These are phyloP conservation scores for Phaeosphaeriaceae sp. DNA, from an alignment of 2,329 filamentous ascomycete genomes.

Conservation along the genomic window DNA sequence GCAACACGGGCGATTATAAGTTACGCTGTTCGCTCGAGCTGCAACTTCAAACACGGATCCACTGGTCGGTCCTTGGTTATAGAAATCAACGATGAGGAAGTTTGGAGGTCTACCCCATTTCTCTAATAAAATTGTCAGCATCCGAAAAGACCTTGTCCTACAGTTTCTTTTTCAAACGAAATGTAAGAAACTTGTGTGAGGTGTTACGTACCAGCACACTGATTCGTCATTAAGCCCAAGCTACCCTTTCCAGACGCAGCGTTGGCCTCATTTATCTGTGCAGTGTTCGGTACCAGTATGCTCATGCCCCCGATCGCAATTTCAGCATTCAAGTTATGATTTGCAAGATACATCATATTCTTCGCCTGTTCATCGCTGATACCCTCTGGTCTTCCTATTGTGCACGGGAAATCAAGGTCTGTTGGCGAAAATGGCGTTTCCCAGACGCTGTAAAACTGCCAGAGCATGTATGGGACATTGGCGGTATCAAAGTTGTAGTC, in stretches of 20 bases:
- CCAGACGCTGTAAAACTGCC: constrained; percentile 90
- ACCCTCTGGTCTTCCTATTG: constrained; percentile 74
- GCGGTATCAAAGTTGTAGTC: constrained; percentile 71
- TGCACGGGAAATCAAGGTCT: constrained; percentile 75
- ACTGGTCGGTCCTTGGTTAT: constrained; percentile 44
- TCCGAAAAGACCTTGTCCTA: background rate
- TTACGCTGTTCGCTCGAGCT: constrained; percentile 70
- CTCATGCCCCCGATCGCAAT: constrained; percentile 50
- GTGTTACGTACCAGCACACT: constrained; percentile 42
- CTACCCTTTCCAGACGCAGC: constrained; percentile 40
- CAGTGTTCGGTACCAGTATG: constrained; percentile 47
- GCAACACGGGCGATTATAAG: constrained; percentile 67
- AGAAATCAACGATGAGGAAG: constrained; percentile 52
- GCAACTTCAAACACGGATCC: constrained; percentile 51
- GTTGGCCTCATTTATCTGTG: constrained; percentile 44
- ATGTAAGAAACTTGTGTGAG: background rate
- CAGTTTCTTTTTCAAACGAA: background rate
- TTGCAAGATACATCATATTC: constrained; percentile 79
- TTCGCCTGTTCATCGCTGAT: constrained; percentile 59
- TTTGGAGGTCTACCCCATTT: constrained; percentile 48
- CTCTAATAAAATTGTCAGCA: constrained; percentile 23
- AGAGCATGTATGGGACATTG: constrained; percentile 80
- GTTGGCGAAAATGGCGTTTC: constrained; percentile 87
- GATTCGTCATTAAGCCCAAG: constrained; percentile 41
- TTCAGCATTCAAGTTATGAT: constrained; percentile 89